phyloP scores from a whole-genome alignment of 1,139 yeast species.

The Casaregolazyma lundiana region DNA sequence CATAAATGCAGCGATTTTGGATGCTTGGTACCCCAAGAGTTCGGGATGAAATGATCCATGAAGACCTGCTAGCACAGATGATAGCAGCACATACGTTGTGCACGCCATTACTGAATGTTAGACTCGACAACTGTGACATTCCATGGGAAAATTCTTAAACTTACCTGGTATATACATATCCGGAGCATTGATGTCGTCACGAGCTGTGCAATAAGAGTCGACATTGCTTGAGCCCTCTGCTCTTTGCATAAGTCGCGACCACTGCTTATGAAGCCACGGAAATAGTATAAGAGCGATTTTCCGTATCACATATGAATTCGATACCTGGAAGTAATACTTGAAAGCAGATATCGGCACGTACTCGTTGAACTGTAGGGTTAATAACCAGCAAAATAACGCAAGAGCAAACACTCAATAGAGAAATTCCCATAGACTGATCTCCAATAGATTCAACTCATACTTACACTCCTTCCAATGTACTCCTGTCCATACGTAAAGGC shows the following conservation, averaged over 20 bases:
- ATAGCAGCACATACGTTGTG: slow-evolving; percentile 77
- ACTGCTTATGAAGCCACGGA: slow-evolving; percentile 80
- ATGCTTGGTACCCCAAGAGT: slow-evolving; percentile 82
- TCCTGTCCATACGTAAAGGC: slow-evolving; percentile 71
- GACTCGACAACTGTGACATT: background rate
- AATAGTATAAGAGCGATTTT: slow-evolving; percentile 71
- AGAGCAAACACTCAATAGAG: background rate
- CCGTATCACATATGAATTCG: slow-evolving; percentile 75
- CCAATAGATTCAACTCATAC: no score
- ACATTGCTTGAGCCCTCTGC: slow-evolving; percentile 34
- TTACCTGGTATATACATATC: slow-evolving; percentile 82
- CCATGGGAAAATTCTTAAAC: no score
- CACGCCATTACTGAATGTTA: slow-evolving; percentile 60
- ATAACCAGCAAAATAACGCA: background rate
- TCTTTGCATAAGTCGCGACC: slow-evolving; percentile 38
- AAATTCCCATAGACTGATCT: background rate
- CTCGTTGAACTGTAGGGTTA: slow-evolving; percentile 24
- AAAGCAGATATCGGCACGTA: slow-evolving; percentile 44
- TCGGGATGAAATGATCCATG: slow-evolving; percentile 93
- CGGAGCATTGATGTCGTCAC: slow-evolving; percentile 87
- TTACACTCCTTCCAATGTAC: slow-evolving; percentile 65
- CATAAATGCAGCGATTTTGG: slow-evolving; percentile 82
- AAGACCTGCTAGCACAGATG: slow-evolving; percentile 84
- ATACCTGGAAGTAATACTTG: slow-evolving; percentile 85
- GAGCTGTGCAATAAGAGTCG: slow-evolving; percentile 64